Evolutionary conservation across 257 asterid genomes (phyloP).

Genomic region (Perilla frutescens): DNA sequence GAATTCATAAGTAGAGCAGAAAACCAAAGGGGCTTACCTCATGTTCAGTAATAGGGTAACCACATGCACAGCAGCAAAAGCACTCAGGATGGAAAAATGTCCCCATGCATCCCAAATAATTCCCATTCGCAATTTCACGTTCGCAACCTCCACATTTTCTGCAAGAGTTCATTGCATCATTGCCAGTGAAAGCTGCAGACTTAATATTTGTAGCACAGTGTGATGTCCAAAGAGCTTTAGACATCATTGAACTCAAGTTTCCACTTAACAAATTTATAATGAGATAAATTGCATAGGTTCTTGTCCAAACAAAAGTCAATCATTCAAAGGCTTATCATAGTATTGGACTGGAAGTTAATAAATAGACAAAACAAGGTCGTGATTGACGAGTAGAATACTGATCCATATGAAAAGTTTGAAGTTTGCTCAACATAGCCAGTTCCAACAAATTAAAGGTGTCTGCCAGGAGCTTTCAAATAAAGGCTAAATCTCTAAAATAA

Average conservation of each 20-base stretch:
- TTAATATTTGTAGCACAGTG: no score
- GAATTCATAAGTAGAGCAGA: neutral
- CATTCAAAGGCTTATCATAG: neutral
- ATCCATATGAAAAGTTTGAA: neutral
- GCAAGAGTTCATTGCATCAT: constrained; percentile 29
- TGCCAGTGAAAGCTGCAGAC: neutral
- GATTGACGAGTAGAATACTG: neutral
- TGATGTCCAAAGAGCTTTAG: no score
- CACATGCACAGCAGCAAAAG: constrained; percentile 73
- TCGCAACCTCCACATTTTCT: constrained; percentile 81
- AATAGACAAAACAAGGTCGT: neutral
- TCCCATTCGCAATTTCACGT: constrained; percentile 66
- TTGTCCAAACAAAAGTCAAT: neutral
- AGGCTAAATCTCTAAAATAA: constrained; percentile 2
- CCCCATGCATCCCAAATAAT: constrained; percentile 87
- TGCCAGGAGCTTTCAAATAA: neutral
- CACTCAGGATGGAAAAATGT: constrained; percentile 76
- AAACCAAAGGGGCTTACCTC: constrained; percentile 53
- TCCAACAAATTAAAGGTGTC: neutral
- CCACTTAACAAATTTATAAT: neutral
- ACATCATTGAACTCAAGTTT: neutral
- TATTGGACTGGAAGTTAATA: neutral
- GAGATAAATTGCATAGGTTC: neutral
- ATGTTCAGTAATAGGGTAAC: constrained; percentile 68
- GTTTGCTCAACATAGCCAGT: neutral